phyloP scores from a whole-genome alignment of 1,284 basidiomycete genomes.

The Macrocybe sp. region DNA sequence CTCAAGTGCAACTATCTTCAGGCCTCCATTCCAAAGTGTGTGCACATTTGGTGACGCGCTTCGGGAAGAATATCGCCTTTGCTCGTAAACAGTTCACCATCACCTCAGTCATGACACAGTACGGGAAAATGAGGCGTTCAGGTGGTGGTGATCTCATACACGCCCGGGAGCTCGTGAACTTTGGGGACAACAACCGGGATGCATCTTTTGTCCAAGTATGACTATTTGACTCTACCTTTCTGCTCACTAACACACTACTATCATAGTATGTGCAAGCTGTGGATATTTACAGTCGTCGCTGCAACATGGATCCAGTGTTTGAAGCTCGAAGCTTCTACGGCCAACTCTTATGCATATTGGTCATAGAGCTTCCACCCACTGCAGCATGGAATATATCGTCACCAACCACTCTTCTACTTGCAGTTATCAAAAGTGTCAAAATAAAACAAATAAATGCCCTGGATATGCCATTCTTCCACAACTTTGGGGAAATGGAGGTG shows the following conservation, averaged over 20 bases:
- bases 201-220: constrained; percentile 6
- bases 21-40: background rate
- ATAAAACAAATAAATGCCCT: background rate
- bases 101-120: background rate
- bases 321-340: background rate
- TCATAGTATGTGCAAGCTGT: constrained; percentile 4
- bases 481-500: background rate
- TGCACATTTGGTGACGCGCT: background rate
- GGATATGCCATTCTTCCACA: background rate
- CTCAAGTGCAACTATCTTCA: background rate
- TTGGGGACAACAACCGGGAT: constrained; percentile 1
- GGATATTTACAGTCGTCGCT: constrained; percentile 1
- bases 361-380: background rate
- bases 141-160: constrained; percentile 2
- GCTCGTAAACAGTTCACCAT: background rate
- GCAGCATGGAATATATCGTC: background rate
- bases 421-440: background rate
- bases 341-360: constrained; percentile 1
- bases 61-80: background rate
- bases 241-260: background rate
- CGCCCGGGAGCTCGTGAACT: background rate
- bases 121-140: background rate
- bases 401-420: background rate
- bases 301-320: background rate
- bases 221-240: background rate